Evolutionary conservation across 352 stramenopile species (phyloP), one percentile per base, ranked within the genome.

Genomic region (Phytophthora nicotianae): DNA sequence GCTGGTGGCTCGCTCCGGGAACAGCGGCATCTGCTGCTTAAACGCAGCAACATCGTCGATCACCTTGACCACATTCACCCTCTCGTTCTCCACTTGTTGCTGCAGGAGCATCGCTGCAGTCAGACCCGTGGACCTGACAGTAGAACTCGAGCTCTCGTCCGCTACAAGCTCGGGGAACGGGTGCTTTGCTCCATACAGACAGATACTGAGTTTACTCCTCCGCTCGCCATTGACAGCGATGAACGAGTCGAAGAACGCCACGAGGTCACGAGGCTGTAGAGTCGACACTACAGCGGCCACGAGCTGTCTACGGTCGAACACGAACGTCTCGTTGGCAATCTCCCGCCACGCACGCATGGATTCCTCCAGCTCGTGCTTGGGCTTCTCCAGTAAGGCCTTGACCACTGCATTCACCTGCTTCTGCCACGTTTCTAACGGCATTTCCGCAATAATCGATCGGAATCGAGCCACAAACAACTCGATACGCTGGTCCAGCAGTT

Each of bases 361-460:
- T 41, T 93, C 80, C 42, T 93, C 77, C 24, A 74, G 65, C 37
- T 89, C 76, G 35, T 81, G 77, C 74, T 93, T 93, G 13, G 81
- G 79, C 50, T 90, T 89, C 58, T 93, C 83, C 13, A 76, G 42
- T 19, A 89, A 29, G 4, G 72, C 62, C 51, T 90, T 79, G 7
- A 81, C 76, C 5, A 93, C 80, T 4, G 84, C 79, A 11, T 85
- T 62, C 23, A 89, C 69, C 47, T 93, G 77, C 48, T 90, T 86
- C 24, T 68, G 50, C 72, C 73, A 88, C 43, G 55, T 62, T 2
- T 37, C 23, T 2, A 49, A 16, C 0, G 71, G 20, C 77, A 83
- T 86, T 10, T 72, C 42, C 0, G 72, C 58, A 2, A 88, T 27
- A 1, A 66, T 32, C 7, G 69, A 68, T 14, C 84, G 77, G 59